Evolutionary conservation across 352 stramenopile species (phyloP).

Genomic region (Plasmopara viticola): DNA sequence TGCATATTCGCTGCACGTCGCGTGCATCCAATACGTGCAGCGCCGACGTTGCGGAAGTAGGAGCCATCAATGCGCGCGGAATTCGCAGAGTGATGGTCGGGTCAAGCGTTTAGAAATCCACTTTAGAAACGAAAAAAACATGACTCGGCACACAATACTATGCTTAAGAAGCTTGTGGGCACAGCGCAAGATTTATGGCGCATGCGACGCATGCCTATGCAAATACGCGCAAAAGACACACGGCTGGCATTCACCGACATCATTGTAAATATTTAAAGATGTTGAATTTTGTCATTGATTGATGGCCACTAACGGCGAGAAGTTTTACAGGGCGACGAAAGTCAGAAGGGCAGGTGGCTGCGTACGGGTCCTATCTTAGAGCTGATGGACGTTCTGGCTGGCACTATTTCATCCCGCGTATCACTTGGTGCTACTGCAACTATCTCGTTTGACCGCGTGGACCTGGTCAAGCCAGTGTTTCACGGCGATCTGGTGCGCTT

Average conservation of each 20-base stretch:
- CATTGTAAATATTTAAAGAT: conserved; percentile 36
- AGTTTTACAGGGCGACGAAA: conserved; percentile 36
- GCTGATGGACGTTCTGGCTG: conserved; percentile 50
- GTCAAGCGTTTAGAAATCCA: conserved; percentile 5
- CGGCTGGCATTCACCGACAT: conserved; percentile 51
- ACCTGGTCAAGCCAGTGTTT: conserved; percentile 47
- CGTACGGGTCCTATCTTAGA: conserved; percentile 44
- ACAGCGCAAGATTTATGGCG: conserved; percentile 40
- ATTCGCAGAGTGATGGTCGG: conserved; percentile 13
- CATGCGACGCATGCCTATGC: conserved; percentile 32
- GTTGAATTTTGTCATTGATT: not conserved
- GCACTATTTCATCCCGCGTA: conserved; percentile 31
- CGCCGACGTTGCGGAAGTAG: conserved; percentile 1
- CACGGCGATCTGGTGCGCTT: conserved; percentile 49
- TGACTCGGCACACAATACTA: no score
- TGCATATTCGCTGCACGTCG: conserved; percentile 69
- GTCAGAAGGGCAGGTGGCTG: conserved; percentile 38
- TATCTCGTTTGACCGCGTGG: conserved; percentile 54
- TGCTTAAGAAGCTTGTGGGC: conserved; percentile 36
- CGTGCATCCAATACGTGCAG: conserved; percentile 38
- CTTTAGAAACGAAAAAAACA: not conserved
- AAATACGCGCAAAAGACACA: conserved; percentile 46
- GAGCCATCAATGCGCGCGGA: conserved; percentile 5
- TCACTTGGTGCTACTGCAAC: conserved; percentile 34
- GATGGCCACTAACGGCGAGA: not conserved